Evolutionary conservation across 306 rosid species (phyloP).

Genomic region (Senna siamea): DNA sequence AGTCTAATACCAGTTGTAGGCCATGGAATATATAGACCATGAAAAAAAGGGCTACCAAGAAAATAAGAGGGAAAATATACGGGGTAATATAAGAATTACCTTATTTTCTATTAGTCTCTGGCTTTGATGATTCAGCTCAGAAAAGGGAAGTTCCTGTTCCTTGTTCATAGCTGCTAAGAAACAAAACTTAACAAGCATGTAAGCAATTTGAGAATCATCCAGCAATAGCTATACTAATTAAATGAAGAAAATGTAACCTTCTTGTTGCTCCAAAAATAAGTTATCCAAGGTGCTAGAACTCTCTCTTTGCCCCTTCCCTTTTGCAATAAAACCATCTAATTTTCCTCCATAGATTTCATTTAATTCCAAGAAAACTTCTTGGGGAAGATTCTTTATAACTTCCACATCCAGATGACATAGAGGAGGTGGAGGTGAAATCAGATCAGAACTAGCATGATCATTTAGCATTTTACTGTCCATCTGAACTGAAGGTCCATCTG

Average conservation of each 20-base stretch:
- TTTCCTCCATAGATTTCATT: slow-evolving; percentile 79
- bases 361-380: slow-evolving; percentile 79
- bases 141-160: slow-evolving; percentile 36
- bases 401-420: slow-evolving; percentile 77
- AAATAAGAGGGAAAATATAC: not conserved
- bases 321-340: slow-evolving; percentile 64
- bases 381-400: slow-evolving; percentile 81
- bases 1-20: slow-evolving; percentile 23
- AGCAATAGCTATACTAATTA: slow-evolving; percentile 22
- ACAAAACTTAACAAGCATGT: slow-evolving; percentile 32
- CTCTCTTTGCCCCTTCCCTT: slow-evolving; percentile 52
- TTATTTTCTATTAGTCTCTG: slow-evolving; percentile 40
- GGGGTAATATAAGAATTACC: slow-evolving; percentile 49
- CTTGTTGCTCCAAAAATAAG: slow-evolving; percentile 34
- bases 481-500: slow-evolving; percentile 44
- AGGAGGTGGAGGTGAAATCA: slow-evolving; percentile 66
- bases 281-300: slow-evolving; percentile 30
- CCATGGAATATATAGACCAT: not conserved
- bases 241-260: slow-evolving; percentile 46
- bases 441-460: slow-evolving; percentile 49
- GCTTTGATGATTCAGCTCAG: slow-evolving; percentile 40
- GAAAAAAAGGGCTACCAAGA: not conserved
- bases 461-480: slow-evolving; percentile 40
- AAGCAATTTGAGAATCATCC: slow-evolving; percentile 16
- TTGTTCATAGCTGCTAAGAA: slow-evolving; percentile 47